Evolutionary conservation across 1,284 basidiomycete genomes (phyloP), one percentile per base, ranked within the genome.

Genomic region (Cryptococcus neoformans): DNA sequence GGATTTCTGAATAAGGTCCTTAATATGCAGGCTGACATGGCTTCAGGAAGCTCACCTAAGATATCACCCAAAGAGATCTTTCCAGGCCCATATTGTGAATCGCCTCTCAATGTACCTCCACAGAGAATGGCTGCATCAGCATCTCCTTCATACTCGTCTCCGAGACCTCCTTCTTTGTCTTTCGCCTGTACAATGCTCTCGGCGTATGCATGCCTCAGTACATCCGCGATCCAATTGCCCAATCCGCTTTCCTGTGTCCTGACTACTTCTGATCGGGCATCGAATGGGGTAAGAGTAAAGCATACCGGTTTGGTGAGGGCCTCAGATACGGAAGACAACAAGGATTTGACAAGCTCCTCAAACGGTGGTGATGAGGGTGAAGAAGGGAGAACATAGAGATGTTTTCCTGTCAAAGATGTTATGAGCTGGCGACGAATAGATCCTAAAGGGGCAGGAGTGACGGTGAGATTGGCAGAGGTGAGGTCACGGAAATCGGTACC

Each of bases 401-500:
- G 82, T 76, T 85, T 80, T 62, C 92, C 90, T 57, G 76, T 82
- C 41, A 94, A 80, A 7, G 77, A 70, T 44, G 79, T 83, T 63
- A 96, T 86, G 2, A 87, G 78, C 59, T 86, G 86, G 51, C 76
- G 81, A 58, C 92, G 83, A 1, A 90, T 76, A 61, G 85, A 86
- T 1, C 85, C 85, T 39, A 79, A 72, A 0, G 86, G 83, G 1
- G 68, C 63, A 1, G 86, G 82, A 39, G 81, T 79, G 3, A 95
- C 78, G 56, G 85, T 83, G 16, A 95, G 76, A 0, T 75, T 79
- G 44, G 92, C 79, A 59, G 89, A 87, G 51, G 89, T 90, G 34
- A 95, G 78, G 62, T 95, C 91, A 38, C 89, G 84, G 73, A 96
- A 96, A 76, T 96, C 92, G 5, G 88, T 90, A 5, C 92, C 92